A percentile compares a stretch with the other conserved stretches of the same genome.
Conservation (phyloP, 148 eudicot species). For the Persicaria tinctoria region DNA sequence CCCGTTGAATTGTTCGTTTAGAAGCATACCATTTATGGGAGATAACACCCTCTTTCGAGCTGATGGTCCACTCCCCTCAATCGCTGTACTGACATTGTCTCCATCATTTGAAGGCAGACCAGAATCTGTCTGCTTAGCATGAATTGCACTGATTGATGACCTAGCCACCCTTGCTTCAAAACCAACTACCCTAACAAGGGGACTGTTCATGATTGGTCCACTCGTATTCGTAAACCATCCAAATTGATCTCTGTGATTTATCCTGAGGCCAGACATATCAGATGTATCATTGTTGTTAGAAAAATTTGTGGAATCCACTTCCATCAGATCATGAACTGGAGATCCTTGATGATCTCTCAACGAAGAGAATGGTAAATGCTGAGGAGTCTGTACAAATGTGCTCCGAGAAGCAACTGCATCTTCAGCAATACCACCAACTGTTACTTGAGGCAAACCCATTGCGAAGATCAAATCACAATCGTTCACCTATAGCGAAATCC, state of each 20-base stretch:
- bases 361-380: conserved; percentile 27
- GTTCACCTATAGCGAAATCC: conserved; percentile 2
- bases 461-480: conserved; percentile 6
- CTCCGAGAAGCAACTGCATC: conserved; percentile 50
- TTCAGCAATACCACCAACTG: conserved; percentile 43
- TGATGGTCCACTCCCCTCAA: conserved; percentile 27
- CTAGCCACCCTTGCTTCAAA: conserved; percentile 44
- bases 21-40: conserved; percentile 45
- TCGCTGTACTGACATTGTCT: conserved; percentile 17
- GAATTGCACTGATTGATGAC: conserved; percentile 23
- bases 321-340: conserved; percentile 14
- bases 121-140: conserved; percentile 20
- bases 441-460: conserved; percentile 94
- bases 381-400: conserved; percentile 46
- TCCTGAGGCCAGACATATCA: conserved; percentile 21
- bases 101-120: conserved; percentile 15
- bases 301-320: conserved; percentile 20
- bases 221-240: conserved; percentile 23
- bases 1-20: conserved; percentile 37
- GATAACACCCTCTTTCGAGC: conserved; percentile 64
- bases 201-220: conserved; percentile 30
- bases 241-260: conserved; percentile 22
- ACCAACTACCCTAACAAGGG: conserved; percentile 73
- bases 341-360: conserved; percentile 25
- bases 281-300: conserved; percentile 15